phyloP scores from a whole-genome alignment of 2,329 filamentous ascomycete genomes.

The Trichothecium sympodiale region DNA sequence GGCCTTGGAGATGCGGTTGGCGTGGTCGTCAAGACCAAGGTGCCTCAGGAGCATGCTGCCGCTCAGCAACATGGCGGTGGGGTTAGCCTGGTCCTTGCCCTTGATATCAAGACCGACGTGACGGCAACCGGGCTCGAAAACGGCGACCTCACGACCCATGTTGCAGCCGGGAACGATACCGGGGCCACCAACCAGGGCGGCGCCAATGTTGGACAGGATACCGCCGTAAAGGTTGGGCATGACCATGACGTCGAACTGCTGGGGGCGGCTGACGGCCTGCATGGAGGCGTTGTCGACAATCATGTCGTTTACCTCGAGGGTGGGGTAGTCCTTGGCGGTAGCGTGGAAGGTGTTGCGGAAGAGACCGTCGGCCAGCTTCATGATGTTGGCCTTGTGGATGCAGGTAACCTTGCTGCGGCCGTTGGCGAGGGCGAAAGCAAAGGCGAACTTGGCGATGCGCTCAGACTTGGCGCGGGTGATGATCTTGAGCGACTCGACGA shows the following conservation, averaged over 20 bases:
- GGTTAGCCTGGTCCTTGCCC: conserved; percentile 99
- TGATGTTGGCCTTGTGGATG: conserved; percentile 99
- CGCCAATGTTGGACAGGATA: conserved; percentile 97
- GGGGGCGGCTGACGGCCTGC: conserved; percentile 92
- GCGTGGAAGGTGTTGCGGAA: conserved; percentile 97
- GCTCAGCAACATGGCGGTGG: conserved; percentile 87
- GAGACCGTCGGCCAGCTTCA: conserved; percentile 98
- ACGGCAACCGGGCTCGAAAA: conserved; percentile 98
- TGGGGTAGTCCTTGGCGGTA: conserved; percentile 89
- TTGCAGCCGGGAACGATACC: conserved; percentile 98
- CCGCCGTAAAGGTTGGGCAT: conserved; percentile 99
- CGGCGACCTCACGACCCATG: conserved; percentile 96
- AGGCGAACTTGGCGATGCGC: conserved; percentile 98
- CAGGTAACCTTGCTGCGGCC: conserved; percentile 98
- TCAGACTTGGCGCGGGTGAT: conserved; percentile 98
- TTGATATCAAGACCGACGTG: conserved; percentile 99
- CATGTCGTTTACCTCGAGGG: conserved; percentile 95
- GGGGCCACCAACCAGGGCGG: conserved; percentile 90
- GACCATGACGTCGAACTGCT: conserved; percentile 99
- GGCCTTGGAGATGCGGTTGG: conserved; percentile 92
- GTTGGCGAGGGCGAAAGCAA: conserved; percentile 95
- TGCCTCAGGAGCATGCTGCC: conserved; percentile 96
- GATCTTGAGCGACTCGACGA: conserved; percentile 99
- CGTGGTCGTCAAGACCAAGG: conserved; percentile 93
- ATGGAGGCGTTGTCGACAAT: conserved; percentile 99